These are phyloP conservation scores for Citrullus amarus DNA, from an alignment of 306 rosid species.

Conservation along the genomic window DNA sequence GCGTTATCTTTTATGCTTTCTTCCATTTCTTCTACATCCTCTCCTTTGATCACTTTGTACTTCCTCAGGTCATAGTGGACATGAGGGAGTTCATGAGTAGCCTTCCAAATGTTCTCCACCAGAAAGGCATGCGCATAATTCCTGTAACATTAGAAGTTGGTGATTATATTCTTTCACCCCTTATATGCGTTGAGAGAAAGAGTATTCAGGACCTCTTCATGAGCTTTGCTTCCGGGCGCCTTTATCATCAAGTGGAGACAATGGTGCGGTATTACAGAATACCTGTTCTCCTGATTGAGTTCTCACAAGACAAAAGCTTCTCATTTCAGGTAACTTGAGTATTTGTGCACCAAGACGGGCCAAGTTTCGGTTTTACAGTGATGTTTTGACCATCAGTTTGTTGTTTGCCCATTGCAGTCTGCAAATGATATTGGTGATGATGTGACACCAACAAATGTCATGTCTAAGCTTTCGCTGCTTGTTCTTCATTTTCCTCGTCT, in stretches of 20 bases:
- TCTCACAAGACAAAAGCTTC: constrained; percentile 92
- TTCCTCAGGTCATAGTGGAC: constrained; percentile 84
- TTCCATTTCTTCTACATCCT: constrained; percentile 3
- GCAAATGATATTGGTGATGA: constrained; percentile 93
- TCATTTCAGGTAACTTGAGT: constrained; percentile 74
- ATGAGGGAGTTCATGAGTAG: constrained; percentile 99
- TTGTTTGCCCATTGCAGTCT: constrained; percentile 46
- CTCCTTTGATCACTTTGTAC: constrained; percentile 6
- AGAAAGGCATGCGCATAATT: constrained; percentile 80
- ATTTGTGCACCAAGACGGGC: neutral
- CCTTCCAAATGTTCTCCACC: constrained; percentile 97
- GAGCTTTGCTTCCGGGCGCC: constrained; percentile 99
- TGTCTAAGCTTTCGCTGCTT: constrained; percentile 86
- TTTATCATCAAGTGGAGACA: constrained; percentile 87
- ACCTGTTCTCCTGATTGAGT: constrained; percentile 90
- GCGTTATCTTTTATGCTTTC: constrained; percentile 7
- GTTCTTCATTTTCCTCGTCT: constrained; percentile 84
- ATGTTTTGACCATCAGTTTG: neutral
- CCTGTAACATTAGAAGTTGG: constrained; percentile 97
- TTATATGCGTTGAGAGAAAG: constrained; percentile 92
- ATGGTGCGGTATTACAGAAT: constrained; percentile 91
- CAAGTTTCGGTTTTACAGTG: constrained; percentile 5
- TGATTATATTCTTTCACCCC: constrained; percentile 90
- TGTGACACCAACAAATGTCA: constrained; percentile 76
- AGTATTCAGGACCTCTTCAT: constrained; percentile 92